Evolutionary conservation across 2,329 filamentous ascomycete genomes (phyloP).

Genomic region (Colletotrichum australisinense): DNA sequence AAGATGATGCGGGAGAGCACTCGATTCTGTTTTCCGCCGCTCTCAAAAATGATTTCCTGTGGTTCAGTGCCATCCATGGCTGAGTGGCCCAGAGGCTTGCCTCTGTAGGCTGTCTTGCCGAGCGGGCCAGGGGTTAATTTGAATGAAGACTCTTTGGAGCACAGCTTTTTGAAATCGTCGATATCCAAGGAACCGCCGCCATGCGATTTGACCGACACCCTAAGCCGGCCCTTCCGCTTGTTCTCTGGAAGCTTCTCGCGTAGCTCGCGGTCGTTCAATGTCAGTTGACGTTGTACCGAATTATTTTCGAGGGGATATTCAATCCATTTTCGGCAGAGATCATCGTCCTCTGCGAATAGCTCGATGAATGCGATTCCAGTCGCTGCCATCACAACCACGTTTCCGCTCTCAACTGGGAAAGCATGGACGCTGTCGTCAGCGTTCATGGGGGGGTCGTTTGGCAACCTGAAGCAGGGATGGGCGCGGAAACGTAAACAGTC

Average conservation of each 20-base stretch:
- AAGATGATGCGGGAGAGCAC: slow-evolving; percentile 80
- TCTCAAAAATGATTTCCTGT: slow-evolving; percentile 80
- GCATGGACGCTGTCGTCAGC: slow-evolving; percentile 84
- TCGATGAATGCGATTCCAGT: slow-evolving; percentile 90
- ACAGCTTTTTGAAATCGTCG: slow-evolving; percentile 78
- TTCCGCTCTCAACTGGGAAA: slow-evolving; percentile 84
- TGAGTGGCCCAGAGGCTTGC: slow-evolving; percentile 79
- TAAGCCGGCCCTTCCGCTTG: slow-evolving; percentile 77
- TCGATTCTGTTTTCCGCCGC: slow-evolving; percentile 74
- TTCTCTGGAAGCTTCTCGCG: slow-evolving; percentile 77
- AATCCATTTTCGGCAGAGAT: slow-evolving; percentile 82
- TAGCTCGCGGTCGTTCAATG: slow-evolving; percentile 80
- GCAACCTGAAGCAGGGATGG: slow-evolving; percentile 89
- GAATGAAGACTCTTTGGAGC: slow-evolving; percentile 77
- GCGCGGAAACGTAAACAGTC: slow-evolving; percentile 90
- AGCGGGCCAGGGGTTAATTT: slow-evolving; percentile 74
- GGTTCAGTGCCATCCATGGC: slow-evolving; percentile 76
- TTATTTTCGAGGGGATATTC: slow-evolving; percentile 78
- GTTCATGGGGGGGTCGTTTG: slow-evolving; percentile 74
- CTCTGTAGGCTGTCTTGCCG: slow-evolving; percentile 79
- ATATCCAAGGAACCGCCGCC: slow-evolving; percentile 80
- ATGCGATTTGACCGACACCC: slow-evolving; percentile 80
- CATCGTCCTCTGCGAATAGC: slow-evolving; percentile 82
- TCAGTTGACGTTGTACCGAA: slow-evolving; percentile 76
- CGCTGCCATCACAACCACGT: slow-evolving; percentile 80